Evolutionary conservation across 2,329 filamentous ascomycete species (phyloP).

Genomic region (Thermoascus crustaceus): DNA sequence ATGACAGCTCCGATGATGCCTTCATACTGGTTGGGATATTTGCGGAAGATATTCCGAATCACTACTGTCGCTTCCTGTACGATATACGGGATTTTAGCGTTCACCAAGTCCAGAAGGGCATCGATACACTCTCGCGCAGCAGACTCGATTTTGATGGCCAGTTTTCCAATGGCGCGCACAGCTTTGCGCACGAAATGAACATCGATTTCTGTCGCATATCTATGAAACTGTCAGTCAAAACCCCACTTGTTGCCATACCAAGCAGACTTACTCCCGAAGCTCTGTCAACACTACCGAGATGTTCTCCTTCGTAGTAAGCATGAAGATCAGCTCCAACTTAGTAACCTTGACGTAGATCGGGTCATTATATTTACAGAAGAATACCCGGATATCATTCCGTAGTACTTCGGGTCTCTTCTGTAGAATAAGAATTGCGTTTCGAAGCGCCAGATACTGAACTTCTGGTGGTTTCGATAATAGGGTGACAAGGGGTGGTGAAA

Average conservation of each 20-base stretch:
- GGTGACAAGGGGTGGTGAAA: slow-evolving; percentile 91
- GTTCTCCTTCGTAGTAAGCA: slow-evolving; percentile 92
- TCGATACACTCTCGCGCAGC: slow-evolving; percentile 87
- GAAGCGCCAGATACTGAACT: slow-evolving; percentile 92
- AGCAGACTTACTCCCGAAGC: slow-evolving; percentile 63
- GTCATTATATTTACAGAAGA: slow-evolving; percentile 99
- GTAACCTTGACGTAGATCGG: slow-evolving; percentile 99
- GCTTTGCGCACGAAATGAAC: slow-evolving; percentile 98
- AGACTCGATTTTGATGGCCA: slow-evolving; percentile 97
- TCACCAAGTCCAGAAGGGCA: slow-evolving; percentile 81
- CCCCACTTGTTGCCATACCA: not conserved
- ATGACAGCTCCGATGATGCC: slow-evolving; percentile 93
- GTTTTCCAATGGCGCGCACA: slow-evolving; percentile 91
- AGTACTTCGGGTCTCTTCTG: slow-evolving; percentile 89
- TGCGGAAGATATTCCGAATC: slow-evolving; percentile 97
- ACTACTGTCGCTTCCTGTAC: slow-evolving; percentile 98
- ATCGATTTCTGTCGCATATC: slow-evolving; percentile 92
- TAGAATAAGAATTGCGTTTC: slow-evolving; percentile 88
- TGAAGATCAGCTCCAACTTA: slow-evolving; percentile 96
- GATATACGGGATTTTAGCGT: slow-evolving; percentile 98
- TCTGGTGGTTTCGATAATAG: slow-evolving; percentile 92
- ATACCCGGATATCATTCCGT: slow-evolving; percentile 93
- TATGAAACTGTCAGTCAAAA: slow-evolving; percentile 16
- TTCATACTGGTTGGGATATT: slow-evolving; percentile 98
- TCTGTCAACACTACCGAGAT: slow-evolving; percentile 93